A percentile compares a stretch with the other conserved stretches of the same genome.
These are phyloP conservation scores for Chytriomyces confervae DNA, from an alignment of 192 early-diverging fungal genomes.

Conservation along the genomic window DNA sequence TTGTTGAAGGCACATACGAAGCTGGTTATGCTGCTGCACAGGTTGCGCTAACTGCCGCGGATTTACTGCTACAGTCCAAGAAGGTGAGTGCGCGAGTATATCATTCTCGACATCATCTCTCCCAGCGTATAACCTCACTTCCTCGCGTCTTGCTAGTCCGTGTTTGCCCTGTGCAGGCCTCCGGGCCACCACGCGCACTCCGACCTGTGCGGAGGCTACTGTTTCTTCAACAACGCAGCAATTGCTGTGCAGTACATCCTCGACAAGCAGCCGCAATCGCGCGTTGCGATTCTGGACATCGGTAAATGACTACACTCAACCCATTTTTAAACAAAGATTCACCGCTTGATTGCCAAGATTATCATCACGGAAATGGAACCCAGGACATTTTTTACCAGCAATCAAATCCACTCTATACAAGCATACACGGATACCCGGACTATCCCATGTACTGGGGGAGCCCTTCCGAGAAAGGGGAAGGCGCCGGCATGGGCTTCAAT, in stretches of 20 bases:
- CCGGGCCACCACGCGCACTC: slow-evolving; percentile 36
- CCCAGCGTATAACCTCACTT: too few species aligned
- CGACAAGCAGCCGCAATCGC: slow-evolving; percentile 41
- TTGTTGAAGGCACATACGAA: slow-evolving; percentile 67
- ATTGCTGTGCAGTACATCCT: slow-evolving; percentile 75
- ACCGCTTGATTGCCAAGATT: not conserved
- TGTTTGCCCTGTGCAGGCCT: slow-evolving; percentile 44
- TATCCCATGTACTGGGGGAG: slow-evolving; percentile 73
- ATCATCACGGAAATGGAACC: slow-evolving; percentile 28
- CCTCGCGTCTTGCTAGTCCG: too few species aligned
- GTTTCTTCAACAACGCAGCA: slow-evolving; percentile 87
- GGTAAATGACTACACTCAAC: slow-evolving; percentile 42
- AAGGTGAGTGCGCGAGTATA: not conserved
- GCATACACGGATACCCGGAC: slow-evolving; percentile 62
- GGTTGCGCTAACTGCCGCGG: slow-evolving; percentile 65
- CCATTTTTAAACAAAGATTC: not conserved
- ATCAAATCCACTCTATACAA: slow-evolving; percentile 68
- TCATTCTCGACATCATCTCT: too few species aligned
- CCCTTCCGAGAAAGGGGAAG: slow-evolving; percentile 59
- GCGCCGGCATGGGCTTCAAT: slow-evolving; percentile 70
- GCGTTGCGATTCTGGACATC: slow-evolving; percentile 84
- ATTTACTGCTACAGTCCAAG: slow-evolving; percentile 46
- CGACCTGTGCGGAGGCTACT: slow-evolving; percentile 78
- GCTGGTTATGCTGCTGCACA: slow-evolving; percentile 70
- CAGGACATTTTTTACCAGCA: slow-evolving; percentile 46